phyloP scores from a whole-genome alignment of 2,329 filamentous ascomycete genomes.

The Boeremia exigua region DNA sequence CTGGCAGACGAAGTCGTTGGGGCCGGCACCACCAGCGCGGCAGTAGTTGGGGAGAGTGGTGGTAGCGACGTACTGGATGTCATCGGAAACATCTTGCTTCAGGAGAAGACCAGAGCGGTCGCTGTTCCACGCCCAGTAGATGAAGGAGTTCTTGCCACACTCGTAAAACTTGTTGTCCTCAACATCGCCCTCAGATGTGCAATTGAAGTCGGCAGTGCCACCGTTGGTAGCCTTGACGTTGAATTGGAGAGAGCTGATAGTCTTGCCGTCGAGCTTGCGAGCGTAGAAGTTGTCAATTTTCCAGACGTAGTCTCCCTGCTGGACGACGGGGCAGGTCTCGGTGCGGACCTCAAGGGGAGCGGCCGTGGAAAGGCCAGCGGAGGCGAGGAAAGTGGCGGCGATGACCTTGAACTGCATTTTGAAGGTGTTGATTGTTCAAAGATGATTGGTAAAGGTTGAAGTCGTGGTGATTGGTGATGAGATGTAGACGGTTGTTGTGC shows the following conservation, averaged over 20 bases:
- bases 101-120: constrained; percentile 24
- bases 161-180: constrained; percentile 19
- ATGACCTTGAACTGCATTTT: constrained; percentile 30
- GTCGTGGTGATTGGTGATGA: neutral
- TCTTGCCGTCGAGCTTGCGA: constrained; percentile 28
- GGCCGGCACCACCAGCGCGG: constrained; percentile 20
- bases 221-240: constrained; percentile 25
- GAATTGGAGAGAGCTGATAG: constrained; percentile 23
- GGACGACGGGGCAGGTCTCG: constrained; percentile 5
- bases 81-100: constrained; percentile 19
- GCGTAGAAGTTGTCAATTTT: constrained; percentile 25
- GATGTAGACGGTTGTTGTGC: constrained; percentile 4
- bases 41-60: constrained; percentile 22
- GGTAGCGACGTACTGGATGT: constrained; percentile 20
- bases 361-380: constrained; percentile 18
- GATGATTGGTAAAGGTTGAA: neutral
- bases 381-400: constrained; percentile 23
- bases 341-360: constrained; percentile 20
- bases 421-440: constrained; percentile 6
- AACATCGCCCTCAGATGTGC: constrained; percentile 10
- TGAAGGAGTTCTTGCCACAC: constrained; percentile 21
- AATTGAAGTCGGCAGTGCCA: constrained; percentile 20
- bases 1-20: constrained; percentile 72
- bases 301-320: constrained; percentile 29
- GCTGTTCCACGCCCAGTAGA: constrained; percentile 21